Percentiles rank a stretch among this genome's conserved stretches.
Conservation (phyloP, 1,284 basidiomycete species). For the Malassezia restricta region DNA sequence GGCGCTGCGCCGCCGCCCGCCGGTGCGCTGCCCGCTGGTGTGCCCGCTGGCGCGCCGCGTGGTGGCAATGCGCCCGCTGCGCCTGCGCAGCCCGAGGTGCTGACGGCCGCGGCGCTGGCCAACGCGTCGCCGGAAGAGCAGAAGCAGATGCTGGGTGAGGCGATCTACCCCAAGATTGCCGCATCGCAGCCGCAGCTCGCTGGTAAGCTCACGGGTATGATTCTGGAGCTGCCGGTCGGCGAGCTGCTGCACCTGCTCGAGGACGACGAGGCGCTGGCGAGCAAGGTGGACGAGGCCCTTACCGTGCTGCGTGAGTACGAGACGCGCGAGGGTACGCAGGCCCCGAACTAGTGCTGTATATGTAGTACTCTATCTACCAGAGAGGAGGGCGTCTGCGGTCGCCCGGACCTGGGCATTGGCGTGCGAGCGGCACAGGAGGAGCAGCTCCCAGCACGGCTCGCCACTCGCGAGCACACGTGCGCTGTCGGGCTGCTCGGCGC, state of each 20-base stretch:
- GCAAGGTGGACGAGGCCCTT: constrained; percentile 45
- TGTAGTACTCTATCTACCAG: not conserved
- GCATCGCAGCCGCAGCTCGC: constrained; percentile 40
- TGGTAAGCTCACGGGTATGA: constrained; percentile 46
- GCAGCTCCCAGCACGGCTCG: constrained; percentile 16
- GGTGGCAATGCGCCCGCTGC: constrained; percentile 25
- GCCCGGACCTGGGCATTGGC: constrained; percentile 17
- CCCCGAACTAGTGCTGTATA: constrained; percentile 1
- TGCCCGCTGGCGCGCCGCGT: constrained; percentile 12
- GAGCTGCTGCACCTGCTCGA: constrained; percentile 45
- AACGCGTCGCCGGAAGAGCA: constrained; percentile 46
- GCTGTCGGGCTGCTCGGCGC: constrained; percentile 9
- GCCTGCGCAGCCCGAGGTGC: constrained; percentile 26
- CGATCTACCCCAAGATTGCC: constrained; percentile 46
- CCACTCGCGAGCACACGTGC: constrained; percentile 17
- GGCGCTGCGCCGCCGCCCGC: constrained; percentile 20
- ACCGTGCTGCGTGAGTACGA: constrained; percentile 45
- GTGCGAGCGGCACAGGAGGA: constrained; percentile 5
- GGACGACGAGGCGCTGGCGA: constrained; percentile 40
- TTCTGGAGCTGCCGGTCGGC: constrained; percentile 44
- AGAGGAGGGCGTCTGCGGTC: constrained; percentile 7
- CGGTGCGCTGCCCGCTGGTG: constrained; percentile 18
- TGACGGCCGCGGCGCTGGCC: constrained; percentile 42
- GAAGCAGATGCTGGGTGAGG: constrained; percentile 47
- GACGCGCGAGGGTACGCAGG: constrained; percentile 20